A percentile compares a stretch with the other conserved stretches of the same genome.
Conservation (phyloP, 192 early-diverging fungal species). For the Gamsiella multidivaricata region DNA sequence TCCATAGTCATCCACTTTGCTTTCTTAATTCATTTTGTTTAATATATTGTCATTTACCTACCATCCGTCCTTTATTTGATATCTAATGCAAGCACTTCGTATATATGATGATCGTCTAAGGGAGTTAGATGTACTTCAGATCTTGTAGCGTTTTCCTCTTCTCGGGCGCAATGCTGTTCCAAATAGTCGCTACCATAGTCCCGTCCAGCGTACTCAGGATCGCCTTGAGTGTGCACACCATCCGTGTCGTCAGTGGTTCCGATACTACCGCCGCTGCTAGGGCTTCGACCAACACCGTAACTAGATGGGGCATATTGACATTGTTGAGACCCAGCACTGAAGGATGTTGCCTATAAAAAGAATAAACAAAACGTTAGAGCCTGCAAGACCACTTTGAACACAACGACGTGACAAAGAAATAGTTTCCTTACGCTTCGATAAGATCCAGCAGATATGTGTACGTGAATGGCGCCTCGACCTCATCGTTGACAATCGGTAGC, state of each 20-base stretch:
- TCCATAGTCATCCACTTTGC: too few species aligned
- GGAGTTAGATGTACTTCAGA: constrained; percentile 23
- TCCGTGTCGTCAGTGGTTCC: constrained; percentile 39
- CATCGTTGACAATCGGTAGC: constrained; percentile 90
- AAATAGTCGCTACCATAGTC: constrained; percentile 52
- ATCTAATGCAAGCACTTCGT: too few species aligned
- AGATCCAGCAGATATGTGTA: constrained; percentile 83
- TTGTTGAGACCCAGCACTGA: constrained; percentile 68
- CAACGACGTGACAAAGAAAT: too few species aligned
- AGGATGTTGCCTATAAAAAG: constrained; percentile 61
- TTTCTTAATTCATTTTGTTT: too few species aligned
- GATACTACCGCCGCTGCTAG: constrained; percentile 60
- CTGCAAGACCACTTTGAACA: background rate
- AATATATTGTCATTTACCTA: too few species aligned
- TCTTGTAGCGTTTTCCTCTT: constrained; percentile 57
- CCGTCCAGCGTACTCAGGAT: constrained; percentile 55
- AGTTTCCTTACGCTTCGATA: constrained; percentile 67
- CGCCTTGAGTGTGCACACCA: constrained; percentile 61
- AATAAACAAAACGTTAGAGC: background rate
- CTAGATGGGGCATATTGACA: constrained; percentile 67
- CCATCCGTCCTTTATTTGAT: too few species aligned
- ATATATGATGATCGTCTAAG: too few species aligned
- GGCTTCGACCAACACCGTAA: constrained; percentile 67
- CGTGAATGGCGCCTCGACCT: constrained; percentile 81
- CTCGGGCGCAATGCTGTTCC: constrained; percentile 62